A percentile compares a stretch with the other conserved stretches of the same genome.
Conservation (phyloP, 2,329 filamentous ascomycete species). For the Elsinoe necatrix region DNA sequence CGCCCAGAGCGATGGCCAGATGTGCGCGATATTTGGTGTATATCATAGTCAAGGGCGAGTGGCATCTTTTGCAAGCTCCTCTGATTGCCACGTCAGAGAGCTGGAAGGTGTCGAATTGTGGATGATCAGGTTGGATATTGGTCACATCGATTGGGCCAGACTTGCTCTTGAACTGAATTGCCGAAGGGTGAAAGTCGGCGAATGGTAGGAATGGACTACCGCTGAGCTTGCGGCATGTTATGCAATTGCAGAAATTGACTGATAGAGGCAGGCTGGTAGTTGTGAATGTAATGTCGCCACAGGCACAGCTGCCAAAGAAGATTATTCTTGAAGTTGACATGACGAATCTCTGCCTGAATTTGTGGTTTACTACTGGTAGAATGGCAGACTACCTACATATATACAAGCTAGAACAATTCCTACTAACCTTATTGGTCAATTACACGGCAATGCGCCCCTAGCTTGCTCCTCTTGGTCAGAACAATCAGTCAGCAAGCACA, state of each 20-base stretch:
- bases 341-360: background rate
- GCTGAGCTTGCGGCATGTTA: conserved; percentile 15
- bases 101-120: background rate
- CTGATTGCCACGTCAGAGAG: conserved; percentile 10
- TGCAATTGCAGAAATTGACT: conserved; percentile 6
- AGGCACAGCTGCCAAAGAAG: conserved; percentile 11
- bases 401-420: background rate
- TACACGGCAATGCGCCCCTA: background rate
- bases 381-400: background rate
- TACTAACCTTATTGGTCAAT: background rate
- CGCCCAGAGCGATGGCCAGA: conserved; percentile 1
- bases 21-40: background rate
- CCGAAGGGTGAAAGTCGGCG: background rate
- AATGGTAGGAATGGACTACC: conserved; percentile 16
- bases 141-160: background rate
- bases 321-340: background rate
- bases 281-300: conserved; percentile 6
- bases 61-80: conserved; percentile 16
- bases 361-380: background rate
- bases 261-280: background rate
- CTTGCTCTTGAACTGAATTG: background rate
- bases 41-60: conserved; percentile 10
- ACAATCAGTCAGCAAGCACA: background rate
- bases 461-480: background rate
- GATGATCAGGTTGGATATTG: background rate